These are phyloP conservation scores for Hypoxylon sp. DNA, from an alignment of 2,329 filamentous ascomycete genomes.

Conservation along the genomic window DNA sequence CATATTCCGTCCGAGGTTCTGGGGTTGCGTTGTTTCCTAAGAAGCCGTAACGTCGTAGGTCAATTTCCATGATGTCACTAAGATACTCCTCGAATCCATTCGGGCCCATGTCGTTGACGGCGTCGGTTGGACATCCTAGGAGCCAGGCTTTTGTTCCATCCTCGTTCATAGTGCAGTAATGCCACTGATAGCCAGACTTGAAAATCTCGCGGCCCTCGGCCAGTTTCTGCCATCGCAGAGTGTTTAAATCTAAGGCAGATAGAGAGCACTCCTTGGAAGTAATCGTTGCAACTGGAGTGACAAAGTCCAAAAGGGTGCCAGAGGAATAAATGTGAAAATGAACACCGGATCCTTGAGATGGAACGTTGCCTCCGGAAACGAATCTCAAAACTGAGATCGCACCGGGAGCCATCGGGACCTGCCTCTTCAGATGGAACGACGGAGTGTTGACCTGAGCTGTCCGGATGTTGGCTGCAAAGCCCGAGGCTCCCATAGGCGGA, in stretches of 20 bases:
- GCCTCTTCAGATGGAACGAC: constrained; percentile 76
- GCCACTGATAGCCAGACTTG: constrained; percentile 92
- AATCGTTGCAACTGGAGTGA: constrained; percentile 91
- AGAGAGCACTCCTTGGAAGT: constrained; percentile 89
- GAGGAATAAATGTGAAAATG: constrained; percentile 98
- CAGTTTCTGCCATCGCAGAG: constrained; percentile 92
- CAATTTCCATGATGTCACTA: constrained; percentile 93
- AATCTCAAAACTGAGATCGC: constrained; percentile 93
- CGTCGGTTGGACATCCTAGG: constrained; percentile 88
- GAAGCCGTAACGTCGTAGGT: constrained; percentile 91
- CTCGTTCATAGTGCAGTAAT: constrained; percentile 96
- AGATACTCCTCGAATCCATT: constrained; percentile 90
- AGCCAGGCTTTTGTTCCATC: constrained; percentile 97
- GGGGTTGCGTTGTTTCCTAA: constrained; percentile 81
- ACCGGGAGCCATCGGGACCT: constrained; percentile 88
- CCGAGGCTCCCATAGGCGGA: constrained; percentile 70
- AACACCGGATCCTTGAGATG: constrained; percentile 88
- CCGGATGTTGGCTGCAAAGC: constrained; percentile 77
- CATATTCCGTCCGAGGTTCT: constrained; percentile 65
- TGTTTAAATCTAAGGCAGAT: constrained; percentile 88
- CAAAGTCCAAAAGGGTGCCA: constrained; percentile 91
- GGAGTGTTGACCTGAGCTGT: constrained; percentile 77
- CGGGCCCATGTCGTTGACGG: constrained; percentile 74
- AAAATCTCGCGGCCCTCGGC: constrained; percentile 96
- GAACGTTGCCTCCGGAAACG: constrained; percentile 86